Base-by-base conservation (phyloP, 352 stramenopile species). In the Pythium phragmitis region DNA sequence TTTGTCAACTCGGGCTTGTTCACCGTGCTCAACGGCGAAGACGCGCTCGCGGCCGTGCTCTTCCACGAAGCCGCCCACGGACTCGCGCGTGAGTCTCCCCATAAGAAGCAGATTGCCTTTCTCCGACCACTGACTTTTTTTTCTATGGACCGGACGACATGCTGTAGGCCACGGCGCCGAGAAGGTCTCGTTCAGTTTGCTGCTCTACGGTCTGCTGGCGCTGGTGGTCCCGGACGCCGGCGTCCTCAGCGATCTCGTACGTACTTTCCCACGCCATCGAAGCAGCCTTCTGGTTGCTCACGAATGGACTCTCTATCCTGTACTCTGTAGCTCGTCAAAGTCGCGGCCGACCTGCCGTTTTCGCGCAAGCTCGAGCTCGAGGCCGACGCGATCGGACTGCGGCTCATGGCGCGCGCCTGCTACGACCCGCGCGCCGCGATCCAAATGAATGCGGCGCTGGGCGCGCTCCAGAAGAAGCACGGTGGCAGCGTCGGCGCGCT, bases 1-100 rank as follows among this genome's bases (percentile, higher is more conserved):
- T 92, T 89, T 53, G 80, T 92, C 6, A 77, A 89, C 66, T 79
- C 82, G 26, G 82, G 82, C 5, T 68, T 92, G 11, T 92, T 92
- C 68, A 87, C 87, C 47, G 67, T 88, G 23, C 61, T 92, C 2
- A 47, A 60, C 6, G 76, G 82, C 47, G 80, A 92, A 68, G 82
- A 92, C 59, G 63, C 75, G 16, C 69, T 92, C 13, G 82, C 82
- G 0, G 79, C 82, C 0, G 82, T 91, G 13, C 73, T 91, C 64
- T 88, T 88, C 62, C 82, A 91, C 51, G 82, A 91, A 67, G 81
- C 81, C 9, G 82, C 80, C 1, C 82, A 92, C 50, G 82, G 79
- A 17, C 33, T 92, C 9, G 82, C 82, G 6, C 77, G 82, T 91
- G 63, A 28, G 79, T 76, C 12, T 28, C 2, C 26, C 4, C 26